Evolutionary conservation across 2,329 filamentous ascomycete genomes (phyloP), one percentile per base, ranked within the genome.

Genomic region (Didymella arachidicola): DNA sequence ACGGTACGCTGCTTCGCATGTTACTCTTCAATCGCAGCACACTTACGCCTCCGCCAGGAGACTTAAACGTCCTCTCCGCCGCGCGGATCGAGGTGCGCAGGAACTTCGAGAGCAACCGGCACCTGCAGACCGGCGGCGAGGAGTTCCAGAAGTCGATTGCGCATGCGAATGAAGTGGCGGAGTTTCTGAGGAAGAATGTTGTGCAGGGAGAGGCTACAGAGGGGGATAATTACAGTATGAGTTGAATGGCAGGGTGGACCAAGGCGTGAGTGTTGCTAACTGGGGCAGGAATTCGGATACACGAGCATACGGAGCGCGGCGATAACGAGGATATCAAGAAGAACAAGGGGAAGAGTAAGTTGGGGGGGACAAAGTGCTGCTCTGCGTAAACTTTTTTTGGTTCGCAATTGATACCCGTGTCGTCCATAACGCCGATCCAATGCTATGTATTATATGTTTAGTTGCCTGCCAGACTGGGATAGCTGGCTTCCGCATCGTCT

Each of bases 301-400:
- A 98, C 76, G 86, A 96, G 61, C 82, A 96, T 65, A 99, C 90
- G 29, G 94, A 99, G 78, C 84, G 92, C 65, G 93, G 95, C 53
- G 91, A 98, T 79, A 99, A 99, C 73, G 93, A 97, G 68, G 91
- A 89, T 32, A 87, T 97, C 70, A 96, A 93, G 78, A 81, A 87
- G 50, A 83, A 61, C 64, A 78, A 79, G 56, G 78, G 80, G 48
- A 80, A 78, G 68, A 73, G 72, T 63, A 73, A 72, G 65, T 65
- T 76, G 61, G 69, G 70, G 60, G 73, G 73, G 55, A 68, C 66
- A 22, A 78, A 78, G 64, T 78, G 75, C 70, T 77, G 75, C 63
- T 76, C 73, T 52, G 67, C 74, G 51, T 77, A 67, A 74, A 52
- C 59, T 70, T 72, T 70, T 68, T 62, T 60, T 49, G 53, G 51